Evolutionary conservation across 2,329 filamentous ascomycete species (phyloP).

Genomic region (Fusarium nanum): DNA sequence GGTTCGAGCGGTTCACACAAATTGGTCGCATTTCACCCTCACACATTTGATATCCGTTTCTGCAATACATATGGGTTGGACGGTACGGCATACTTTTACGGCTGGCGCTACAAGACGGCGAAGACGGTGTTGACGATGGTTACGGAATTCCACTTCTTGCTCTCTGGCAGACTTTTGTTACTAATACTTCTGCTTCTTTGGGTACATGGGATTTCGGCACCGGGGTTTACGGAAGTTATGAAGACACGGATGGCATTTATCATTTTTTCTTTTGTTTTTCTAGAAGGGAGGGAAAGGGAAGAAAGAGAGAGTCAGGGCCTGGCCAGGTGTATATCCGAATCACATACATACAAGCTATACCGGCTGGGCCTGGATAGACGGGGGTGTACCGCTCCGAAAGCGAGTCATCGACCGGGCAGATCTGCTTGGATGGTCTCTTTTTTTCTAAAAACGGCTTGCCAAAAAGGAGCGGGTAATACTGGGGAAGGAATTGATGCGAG

Average conservation of each 20-base stretch:
- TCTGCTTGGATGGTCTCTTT: slow-evolving; percentile 29
- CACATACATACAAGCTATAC: slow-evolving; percentile 17
- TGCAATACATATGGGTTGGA: slow-evolving; percentile 37
- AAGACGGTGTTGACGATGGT: slow-evolving; percentile 49
- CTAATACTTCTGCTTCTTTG: slow-evolving; percentile 43
- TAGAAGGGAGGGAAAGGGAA: slow-evolving; percentile 15
- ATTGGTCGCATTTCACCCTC: slow-evolving; percentile 39
- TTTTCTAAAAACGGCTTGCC: slow-evolving; percentile 24
- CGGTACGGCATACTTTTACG: slow-evolving; percentile 43
- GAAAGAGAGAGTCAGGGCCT: slow-evolving; percentile 8
- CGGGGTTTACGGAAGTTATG: slow-evolving; percentile 47
- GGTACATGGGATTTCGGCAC: slow-evolving; percentile 44
- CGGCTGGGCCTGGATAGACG: slow-evolving; percentile 29
- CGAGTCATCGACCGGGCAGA: slow-evolving; percentile 38
- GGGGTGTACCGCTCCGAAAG: slow-evolving; percentile 39
- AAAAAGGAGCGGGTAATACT: slow-evolving; percentile 47
- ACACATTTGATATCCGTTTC: slow-evolving; percentile 40
- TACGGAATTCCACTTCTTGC: slow-evolving; percentile 46
- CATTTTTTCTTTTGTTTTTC: slow-evolving; percentile 33
- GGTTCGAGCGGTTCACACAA: slow-evolving; percentile 38
- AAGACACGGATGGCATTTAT: slow-evolving; percentile 48
- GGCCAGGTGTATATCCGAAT: slow-evolving; percentile 20
- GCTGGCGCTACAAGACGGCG: slow-evolving; percentile 46
- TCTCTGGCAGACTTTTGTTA: slow-evolving; percentile 42
- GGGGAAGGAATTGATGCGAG: slow-evolving; percentile 45